Evolutionary conservation across 257 asterid species (phyloP), one percentile per base, ranked within the genome.

Genomic region (Parsonsia alboflavescens): DNA sequence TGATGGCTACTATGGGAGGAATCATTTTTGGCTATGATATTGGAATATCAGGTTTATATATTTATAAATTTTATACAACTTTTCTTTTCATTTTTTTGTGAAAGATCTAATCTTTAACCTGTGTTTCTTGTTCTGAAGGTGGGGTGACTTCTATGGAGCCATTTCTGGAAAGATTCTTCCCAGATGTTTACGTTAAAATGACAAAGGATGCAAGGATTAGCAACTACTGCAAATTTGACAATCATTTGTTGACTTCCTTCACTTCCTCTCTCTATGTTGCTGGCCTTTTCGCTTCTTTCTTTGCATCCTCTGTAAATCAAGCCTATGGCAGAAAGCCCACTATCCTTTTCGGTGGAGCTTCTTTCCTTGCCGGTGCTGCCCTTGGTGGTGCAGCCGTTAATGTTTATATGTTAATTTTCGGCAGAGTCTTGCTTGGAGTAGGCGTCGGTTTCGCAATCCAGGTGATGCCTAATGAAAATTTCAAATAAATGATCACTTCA

Each of bases 101-200:
- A 68, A 68, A 19, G 45, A 42, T 42, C 45, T 33, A 33, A 33
- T 33, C 39, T 33, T 42, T 42, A n/a, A 42, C 3, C 22, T 39
- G 45, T 48, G 19, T 17, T 52, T 53, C 15, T 53, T 59, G 59
- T 70, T 71, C 17, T 73, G 76, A 48, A 48, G 98, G 98, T 72
- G 98, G 98, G 77, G 98, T 93, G 49, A 93, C 95, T 0, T 93
- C 98, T 0, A 91, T 93, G 97, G 89, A 82, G 69, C 83, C 96
- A 2, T 93, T 93, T 78, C 78, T 89, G 85, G 81, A 67, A 56
- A 85, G 84, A 75, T 90, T 93, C 58, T 93, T 93, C 83, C 88
- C 87, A 0, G 78, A 82, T 54, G 93, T 90, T n/a, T 86, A 88
- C 68, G 66, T 0, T 0, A 85, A 81, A 80, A 90, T 90, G 98